These are phyloP conservation scores for Aspergillus luchuensis DNA, from an alignment of 2,329 filamentous ascomycete genomes.

Conservation along the genomic window DNA sequence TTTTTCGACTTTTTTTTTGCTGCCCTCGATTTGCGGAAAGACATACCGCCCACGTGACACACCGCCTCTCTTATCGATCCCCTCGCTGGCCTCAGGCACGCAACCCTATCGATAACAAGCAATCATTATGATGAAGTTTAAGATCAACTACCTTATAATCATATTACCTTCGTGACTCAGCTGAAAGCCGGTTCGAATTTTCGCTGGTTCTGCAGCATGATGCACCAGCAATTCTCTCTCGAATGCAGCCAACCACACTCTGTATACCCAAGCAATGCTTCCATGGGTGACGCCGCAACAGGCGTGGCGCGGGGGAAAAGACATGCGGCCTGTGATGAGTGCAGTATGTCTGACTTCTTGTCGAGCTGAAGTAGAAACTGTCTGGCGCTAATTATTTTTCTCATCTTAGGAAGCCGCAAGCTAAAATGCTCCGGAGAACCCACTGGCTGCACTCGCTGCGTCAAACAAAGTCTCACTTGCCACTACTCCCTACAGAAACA, in stretches of 20 bases:
- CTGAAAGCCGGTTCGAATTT: no score
- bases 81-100: constrained; percentile 17
- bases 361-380: constrained; percentile 5
- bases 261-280: constrained; percentile 10
- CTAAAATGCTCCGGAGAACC: constrained; percentile 51
- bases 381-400: not conserved
- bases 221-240: constrained; percentile 14
- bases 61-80: constrained; percentile 27
- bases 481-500: constrained; percentile 52
- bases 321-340: constrained; percentile 53
- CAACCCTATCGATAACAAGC: not conserved
- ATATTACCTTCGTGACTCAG: not conserved
- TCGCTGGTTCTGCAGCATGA: not conserved
- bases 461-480: constrained; percentile 45
- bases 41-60: constrained; percentile 42
- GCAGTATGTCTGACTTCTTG: constrained; percentile 40
- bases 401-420: constrained; percentile 46
- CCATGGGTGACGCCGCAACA: constrained; percentile 10
- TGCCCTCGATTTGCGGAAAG: constrained; percentile 2
- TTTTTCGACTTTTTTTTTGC: constrained; percentile 15
- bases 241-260: constrained; percentile 16
- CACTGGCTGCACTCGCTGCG: constrained; percentile 46
- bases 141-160: no score
- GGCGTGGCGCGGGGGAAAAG: constrained; percentile 37
- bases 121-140: no score